Evolutionary conservation across 345 rosid genomes (phyloP).

Genomic region (Xanthoceras sorbifolium): DNA sequence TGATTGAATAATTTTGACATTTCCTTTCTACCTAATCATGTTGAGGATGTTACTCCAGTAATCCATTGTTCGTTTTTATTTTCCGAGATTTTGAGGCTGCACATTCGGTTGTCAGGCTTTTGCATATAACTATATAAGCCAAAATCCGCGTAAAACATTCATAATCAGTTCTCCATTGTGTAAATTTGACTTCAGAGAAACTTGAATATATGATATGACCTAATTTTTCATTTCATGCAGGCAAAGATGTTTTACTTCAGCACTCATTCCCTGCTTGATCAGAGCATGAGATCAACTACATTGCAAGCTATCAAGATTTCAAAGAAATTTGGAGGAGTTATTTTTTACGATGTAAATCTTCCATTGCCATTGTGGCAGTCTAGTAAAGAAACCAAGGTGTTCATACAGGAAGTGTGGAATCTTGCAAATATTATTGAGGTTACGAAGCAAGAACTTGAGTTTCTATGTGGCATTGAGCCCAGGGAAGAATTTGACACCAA

Average conservation of each 20-base stretch:
- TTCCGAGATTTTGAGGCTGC: neutral
- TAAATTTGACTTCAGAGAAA: neutral
- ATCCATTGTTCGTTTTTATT: neutral
- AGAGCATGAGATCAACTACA: conserved; percentile 67
- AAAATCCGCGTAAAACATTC: neutral
- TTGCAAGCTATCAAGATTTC: conserved; percentile 69
- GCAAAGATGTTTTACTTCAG: conserved; percentile 87
- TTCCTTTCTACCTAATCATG: neutral
- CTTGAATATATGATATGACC: neutral
- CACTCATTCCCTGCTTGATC: conserved; percentile 80
- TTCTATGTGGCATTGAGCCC: conserved; percentile 69
- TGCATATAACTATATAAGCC: neutral
- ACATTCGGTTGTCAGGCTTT: neutral
- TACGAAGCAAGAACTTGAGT: conserved; percentile 92
- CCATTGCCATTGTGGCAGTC: conserved; percentile 89
- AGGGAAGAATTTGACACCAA: conserved; percentile 71
- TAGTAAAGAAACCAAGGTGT: conserved; percentile 62
- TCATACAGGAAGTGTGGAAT: conserved; percentile 72
- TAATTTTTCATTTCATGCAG: conserved; percentile 36
- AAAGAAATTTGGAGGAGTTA: conserved; percentile 64
- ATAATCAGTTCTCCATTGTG: neutral
- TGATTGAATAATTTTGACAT: conserved; percentile 6
- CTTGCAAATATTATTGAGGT: conserved; percentile 74
- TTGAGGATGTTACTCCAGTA: neutral
- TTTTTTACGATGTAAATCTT: conserved; percentile 85